Percentiles rank a stretch among this genome's conserved stretches.
phyloP scores from a whole-genome alignment of 306 rosid genomes.

The Dryas drummondii region DNA sequence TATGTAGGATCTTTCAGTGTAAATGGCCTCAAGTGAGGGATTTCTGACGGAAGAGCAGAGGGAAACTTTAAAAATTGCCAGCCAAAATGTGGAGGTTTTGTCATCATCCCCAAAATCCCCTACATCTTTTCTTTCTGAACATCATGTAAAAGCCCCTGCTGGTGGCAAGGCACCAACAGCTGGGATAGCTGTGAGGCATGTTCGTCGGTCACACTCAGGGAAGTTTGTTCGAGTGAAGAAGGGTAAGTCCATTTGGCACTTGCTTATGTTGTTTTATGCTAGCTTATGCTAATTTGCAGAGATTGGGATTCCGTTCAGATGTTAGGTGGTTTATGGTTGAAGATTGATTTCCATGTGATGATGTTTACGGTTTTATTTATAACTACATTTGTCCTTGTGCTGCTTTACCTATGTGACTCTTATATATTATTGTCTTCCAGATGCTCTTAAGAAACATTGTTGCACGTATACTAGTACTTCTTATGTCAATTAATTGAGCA shows the following conservation, averaged over 20 bases:
- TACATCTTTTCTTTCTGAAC: constrained; percentile 63
- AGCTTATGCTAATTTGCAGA: neutral
- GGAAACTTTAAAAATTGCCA: constrained; percentile 68
- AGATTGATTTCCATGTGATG: neutral
- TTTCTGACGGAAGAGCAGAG: constrained; percentile 90
- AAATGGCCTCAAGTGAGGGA: constrained; percentile 91
- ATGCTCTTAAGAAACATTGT: neutral
- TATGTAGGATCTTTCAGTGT: constrained; percentile 15
- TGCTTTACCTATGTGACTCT: neutral
- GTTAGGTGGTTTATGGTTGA: neutral
- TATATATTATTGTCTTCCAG: neutral
- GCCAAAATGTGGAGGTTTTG: constrained; percentile 67
- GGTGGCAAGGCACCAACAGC: constrained; percentile 78
- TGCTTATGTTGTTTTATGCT: neutral
- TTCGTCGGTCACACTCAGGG: constrained; percentile 83
- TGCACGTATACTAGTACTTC: neutral
- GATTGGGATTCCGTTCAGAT: neutral
- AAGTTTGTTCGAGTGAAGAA: constrained; percentile 78
- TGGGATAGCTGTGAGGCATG: constrained; percentile 77
- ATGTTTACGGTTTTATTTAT: neutral
- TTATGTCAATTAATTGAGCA: neutral
- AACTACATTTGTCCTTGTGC: neutral
- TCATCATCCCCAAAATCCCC: constrained; percentile 94
- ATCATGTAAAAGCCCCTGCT: constrained; percentile 72
- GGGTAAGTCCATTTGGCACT: constrained; percentile 47